phyloP scores from a whole-genome alignment of 805 yeast genomes.

The Crinitomyces ghanaensis region DNA sequence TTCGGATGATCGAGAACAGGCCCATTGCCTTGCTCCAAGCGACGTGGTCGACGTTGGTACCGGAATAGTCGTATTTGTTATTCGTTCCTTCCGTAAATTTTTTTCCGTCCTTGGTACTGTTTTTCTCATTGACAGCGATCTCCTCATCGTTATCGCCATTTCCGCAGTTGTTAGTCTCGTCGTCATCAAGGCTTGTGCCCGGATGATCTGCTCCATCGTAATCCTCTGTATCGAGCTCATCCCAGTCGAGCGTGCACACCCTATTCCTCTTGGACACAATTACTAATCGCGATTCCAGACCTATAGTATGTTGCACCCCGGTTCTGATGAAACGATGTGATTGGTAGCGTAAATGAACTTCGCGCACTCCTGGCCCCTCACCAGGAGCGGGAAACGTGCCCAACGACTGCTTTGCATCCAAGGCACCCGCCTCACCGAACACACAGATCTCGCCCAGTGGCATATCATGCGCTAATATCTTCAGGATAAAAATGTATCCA shows the following conservation, averaged over 20 bases:
- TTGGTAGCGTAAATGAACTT: too few relatives aligned
- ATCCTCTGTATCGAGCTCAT: slow-evolving; percentile 19
- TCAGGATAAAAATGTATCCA: slow-evolving; percentile 13
- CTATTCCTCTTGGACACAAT: too few relatives aligned
- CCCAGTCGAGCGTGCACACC: slow-evolving; percentile 19
- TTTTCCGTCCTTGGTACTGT: slow-evolving; percentile 7
- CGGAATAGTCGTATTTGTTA: slow-evolving; percentile 15
- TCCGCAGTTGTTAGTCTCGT: slow-evolving; percentile 14
- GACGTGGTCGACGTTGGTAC: slow-evolving; percentile 12
- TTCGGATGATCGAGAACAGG: slow-evolving; percentile 18
- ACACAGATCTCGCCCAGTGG: neutral
- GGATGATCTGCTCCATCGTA: neutral
- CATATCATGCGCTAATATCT: slow-evolving; percentile 9
- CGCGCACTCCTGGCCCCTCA: slow-evolving; percentile 29
- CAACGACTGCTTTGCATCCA: slow-evolving; percentile 4
- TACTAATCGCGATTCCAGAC: too few relatives aligned
- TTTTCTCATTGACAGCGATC: neutral
- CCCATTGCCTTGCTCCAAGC: slow-evolving; percentile 24
- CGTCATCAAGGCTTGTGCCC: neutral
- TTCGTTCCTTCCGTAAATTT: slow-evolving; percentile 9
- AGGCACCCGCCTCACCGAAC: neutral
- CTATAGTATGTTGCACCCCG: too few relatives aligned
- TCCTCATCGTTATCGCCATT: slow-evolving; percentile 14
- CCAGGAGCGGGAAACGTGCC: slow-evolving; percentile 28
- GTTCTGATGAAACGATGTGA: too few relatives aligned